Conservation (phyloP, 495 filamentous ascomycete species). For the Talaromyces nanjingensis region DNA sequence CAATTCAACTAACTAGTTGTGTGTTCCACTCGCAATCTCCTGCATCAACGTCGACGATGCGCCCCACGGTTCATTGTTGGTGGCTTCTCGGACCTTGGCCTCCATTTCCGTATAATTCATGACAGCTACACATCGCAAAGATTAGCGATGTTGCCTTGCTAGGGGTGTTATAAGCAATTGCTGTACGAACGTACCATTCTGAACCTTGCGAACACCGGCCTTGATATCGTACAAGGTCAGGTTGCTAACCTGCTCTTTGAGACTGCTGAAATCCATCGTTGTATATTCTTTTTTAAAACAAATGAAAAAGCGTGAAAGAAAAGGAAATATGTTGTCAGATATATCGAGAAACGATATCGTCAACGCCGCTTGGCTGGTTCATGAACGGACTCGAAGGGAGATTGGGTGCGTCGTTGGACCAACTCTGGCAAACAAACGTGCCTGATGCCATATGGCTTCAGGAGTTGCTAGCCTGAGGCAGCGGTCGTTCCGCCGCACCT, state of each 20-base stretch:
- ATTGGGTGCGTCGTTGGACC: background rate
- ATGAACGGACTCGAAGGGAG: background rate
- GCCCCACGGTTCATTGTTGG: constrained; percentile 97
- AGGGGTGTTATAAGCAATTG: background rate
- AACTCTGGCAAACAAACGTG: background rate
- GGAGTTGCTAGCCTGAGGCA: background rate
- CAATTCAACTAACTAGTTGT: constrained; percentile 75
- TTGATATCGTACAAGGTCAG: constrained; percentile 96
- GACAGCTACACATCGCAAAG: constrained; percentile 53
- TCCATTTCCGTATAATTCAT: constrained; percentile 99
- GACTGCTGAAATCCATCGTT: constrained; percentile 73
- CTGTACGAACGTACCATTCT: constrained; percentile 69
- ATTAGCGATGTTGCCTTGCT: background rate
- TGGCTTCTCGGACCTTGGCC: constrained; percentile 94
- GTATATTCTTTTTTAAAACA: background rate
- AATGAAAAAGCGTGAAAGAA: background rate
- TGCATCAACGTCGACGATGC: constrained; percentile 88
- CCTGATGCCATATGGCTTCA: constrained; percentile 6
- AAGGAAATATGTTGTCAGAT: background rate
- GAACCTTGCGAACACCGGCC: constrained; percentile 92
- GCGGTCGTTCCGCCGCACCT: background rate
- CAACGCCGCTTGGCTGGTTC: background rate
- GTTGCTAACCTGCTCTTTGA: constrained; percentile 88
- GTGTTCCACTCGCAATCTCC: constrained; percentile 96
- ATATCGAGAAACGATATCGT: background rate